Evolutionary conservation across 768 basidiomycete species (phyloP).

Genomic region (Serendipita sp.): DNA sequence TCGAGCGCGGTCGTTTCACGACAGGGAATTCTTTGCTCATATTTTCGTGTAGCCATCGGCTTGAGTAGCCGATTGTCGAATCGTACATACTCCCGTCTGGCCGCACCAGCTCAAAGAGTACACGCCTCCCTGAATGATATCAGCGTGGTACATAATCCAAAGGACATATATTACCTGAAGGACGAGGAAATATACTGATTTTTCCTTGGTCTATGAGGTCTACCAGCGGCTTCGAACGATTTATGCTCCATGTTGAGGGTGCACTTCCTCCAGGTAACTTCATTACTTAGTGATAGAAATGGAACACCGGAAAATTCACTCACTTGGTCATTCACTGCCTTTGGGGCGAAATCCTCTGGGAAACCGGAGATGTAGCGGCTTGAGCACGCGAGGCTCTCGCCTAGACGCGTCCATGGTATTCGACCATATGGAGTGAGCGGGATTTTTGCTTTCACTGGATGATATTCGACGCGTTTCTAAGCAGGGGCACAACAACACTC

Average conservation of each 20-base stretch:
- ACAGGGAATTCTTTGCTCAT: background rate
- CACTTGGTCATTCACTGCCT: background rate
- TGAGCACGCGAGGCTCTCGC: background rate
- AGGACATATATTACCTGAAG: background rate
- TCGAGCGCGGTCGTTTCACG: background rate
- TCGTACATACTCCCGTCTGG: background rate
- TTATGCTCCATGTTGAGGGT: background rate
- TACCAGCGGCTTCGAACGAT: background rate
- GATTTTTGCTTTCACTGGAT: background rate
- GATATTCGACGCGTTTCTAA: background rate
- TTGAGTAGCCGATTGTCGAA: constrained; percentile 3
- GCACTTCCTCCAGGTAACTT: background rate
- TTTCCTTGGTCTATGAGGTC: background rate
- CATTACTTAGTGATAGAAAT: background rate
- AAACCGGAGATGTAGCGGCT: background rate
- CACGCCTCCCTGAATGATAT: background rate
- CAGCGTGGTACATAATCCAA: background rate
- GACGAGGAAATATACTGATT: background rate
- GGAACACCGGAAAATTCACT: background rate
- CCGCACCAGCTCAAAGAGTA: background rate
- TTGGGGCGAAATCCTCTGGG: constrained; percentile 4
- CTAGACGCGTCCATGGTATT: constrained; percentile 1
- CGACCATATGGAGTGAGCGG: background rate
- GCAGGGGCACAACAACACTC: background rate
- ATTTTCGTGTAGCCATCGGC: background rate